These are phyloP conservation scores for Suillus weaverae DNA, from an alignment of 768 basidiomycete genomes.

Conservation along the genomic window DNA sequence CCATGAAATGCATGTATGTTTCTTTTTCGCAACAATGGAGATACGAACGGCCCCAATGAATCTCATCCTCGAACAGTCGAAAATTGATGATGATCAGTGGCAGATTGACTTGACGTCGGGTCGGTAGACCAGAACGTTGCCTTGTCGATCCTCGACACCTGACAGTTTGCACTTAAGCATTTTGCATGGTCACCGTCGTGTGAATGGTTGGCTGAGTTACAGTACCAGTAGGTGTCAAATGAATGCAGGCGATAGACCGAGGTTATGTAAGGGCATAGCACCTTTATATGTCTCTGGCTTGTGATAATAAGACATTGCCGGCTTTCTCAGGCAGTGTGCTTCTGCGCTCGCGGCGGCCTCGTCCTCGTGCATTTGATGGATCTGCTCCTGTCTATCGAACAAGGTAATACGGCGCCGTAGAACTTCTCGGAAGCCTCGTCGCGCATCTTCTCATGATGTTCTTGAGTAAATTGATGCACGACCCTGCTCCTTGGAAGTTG, in stretches of 20 bases:
- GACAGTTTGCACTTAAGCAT: neutral
- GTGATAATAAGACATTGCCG: neutral
- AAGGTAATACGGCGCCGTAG: neutral
- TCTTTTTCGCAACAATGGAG: neutral
- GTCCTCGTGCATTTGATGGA: neutral
- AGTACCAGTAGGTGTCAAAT: neutral
- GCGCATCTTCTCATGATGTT: conserved; percentile 2
- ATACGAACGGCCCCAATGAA: neutral
- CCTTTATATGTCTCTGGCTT: neutral
- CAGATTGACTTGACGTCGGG: neutral
- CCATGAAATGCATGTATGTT: neutral
- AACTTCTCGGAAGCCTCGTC: neutral
- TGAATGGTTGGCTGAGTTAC: neutral
- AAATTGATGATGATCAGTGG: neutral
- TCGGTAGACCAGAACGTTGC: neutral
- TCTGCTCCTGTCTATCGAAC: neutral
- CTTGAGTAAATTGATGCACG: neutral
- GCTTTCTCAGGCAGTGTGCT: neutral
- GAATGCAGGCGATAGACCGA: neutral
- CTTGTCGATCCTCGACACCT: neutral
- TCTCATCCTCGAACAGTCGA: neutral
- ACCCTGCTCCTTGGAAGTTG: no score
- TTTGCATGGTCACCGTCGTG: neutral
- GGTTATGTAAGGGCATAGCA: neutral
- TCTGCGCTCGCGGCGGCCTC: conserved; percentile 4